Evolutionary conservation across 1,139 yeast genomes (phyloP).

Genomic region (Pichia sp.): DNA sequence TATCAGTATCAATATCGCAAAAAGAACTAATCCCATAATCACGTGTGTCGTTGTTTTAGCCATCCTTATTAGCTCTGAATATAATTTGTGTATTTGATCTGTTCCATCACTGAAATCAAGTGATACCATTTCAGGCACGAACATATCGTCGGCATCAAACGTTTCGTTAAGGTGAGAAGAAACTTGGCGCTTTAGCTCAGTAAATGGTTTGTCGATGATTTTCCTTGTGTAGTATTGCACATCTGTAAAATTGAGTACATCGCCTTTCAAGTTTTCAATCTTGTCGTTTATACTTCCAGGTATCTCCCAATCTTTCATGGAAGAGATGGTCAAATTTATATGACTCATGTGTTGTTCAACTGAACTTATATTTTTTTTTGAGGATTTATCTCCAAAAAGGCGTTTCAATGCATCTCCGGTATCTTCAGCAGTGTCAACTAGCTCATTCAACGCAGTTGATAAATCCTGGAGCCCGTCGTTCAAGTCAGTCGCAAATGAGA

Average conservation of each 20-base stretch:
- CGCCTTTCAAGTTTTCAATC: conserved; percentile 42
- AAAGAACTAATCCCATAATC: conserved; percentile 38
- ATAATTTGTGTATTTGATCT: conserved; percentile 38
- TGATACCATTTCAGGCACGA: conserved; percentile 23
- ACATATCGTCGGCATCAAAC: conserved; percentile 23
- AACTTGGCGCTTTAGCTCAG: conserved; percentile 42
- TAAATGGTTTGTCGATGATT: conserved; percentile 52
- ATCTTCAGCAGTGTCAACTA: conserved; percentile 36
- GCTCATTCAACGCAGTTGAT: conserved; percentile 48
- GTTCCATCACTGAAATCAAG: conserved; percentile 23
- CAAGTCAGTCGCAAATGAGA: conserved; percentile 50
- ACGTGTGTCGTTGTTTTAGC: conserved; percentile 36
- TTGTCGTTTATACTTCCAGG: conserved; percentile 56
- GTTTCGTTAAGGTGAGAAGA: conserved; percentile 16
- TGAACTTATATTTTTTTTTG: conserved; percentile 28
- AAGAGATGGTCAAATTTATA: conserved; percentile 56
- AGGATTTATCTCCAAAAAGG: conserved; percentile 43
- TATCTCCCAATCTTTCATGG: conserved; percentile 55
- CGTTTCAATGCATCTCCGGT: conserved; percentile 43
- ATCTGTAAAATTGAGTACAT: conserved; percentile 55
- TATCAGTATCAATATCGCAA: conserved; percentile 36
- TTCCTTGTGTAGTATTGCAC: conserved; percentile 48
- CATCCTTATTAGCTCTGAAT: conserved; percentile 29
- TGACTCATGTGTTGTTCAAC: conserved; percentile 26
- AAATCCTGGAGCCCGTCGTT: conserved; percentile 58